Evolutionary conservation across 441 rosid genomes (phyloP).

Genomic region (Omphalea diandra): DNA sequence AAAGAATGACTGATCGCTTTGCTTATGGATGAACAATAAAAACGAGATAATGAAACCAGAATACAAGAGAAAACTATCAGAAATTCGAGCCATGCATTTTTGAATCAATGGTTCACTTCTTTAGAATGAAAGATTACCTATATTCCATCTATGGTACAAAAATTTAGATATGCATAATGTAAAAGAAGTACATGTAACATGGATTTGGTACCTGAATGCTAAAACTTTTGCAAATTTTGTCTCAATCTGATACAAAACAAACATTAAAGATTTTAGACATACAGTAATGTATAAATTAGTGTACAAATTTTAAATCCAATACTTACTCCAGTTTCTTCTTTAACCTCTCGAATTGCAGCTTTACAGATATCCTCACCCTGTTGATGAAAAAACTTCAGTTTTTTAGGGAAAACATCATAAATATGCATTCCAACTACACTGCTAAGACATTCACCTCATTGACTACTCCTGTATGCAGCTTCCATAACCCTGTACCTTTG

Average conservation of each 20-base stretch:
- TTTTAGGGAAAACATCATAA: not conserved
- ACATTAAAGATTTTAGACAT: slow-evolving; percentile 6
- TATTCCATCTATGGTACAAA: not conserved
- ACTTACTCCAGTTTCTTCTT: slow-evolving; percentile 86
- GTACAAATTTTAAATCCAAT: not conserved
- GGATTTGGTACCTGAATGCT: slow-evolving; percentile 59
- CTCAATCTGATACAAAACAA: slow-evolving; percentile 40
- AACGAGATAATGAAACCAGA: too few relatives aligned
- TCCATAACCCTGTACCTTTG: slow-evolving; percentile 58
- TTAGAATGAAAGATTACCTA: not conserved
- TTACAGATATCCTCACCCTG: slow-evolving; percentile 70
- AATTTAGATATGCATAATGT: not conserved
- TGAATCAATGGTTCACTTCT: not conserved
- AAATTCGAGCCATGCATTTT: not conserved
- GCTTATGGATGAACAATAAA: too few relatives aligned
- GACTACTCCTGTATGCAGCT: slow-evolving; percentile 70
- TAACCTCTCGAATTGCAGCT: slow-evolving; percentile 66
- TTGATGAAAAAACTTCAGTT: slow-evolving; percentile 17
- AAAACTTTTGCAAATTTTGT: slow-evolving; percentile 62
- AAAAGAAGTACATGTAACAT: not conserved
- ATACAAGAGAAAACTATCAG: too few relatives aligned
- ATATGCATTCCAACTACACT: not conserved
- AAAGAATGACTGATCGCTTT: slow-evolving; percentile 64
- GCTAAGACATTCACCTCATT: slow-evolving; percentile 42
- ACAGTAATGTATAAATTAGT: not conserved